These are phyloP conservation scores for Umbellularia californica DNA, from an alignment of 164 flowering plant species.

Conservation along the genomic window DNA sequence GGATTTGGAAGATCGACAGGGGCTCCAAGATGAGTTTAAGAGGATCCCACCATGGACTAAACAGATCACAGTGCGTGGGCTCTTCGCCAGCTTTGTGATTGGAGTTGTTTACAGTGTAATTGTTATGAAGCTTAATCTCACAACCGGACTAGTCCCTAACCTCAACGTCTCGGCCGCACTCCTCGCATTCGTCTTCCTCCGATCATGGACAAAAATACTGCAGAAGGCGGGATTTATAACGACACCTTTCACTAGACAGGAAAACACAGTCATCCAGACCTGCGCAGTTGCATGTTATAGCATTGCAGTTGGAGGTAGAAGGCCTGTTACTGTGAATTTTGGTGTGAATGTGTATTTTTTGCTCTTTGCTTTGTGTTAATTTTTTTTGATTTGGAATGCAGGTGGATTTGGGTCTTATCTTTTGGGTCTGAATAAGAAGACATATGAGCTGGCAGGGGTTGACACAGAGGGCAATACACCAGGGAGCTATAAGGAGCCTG, in stretches of 20 bases:
- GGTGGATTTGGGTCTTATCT: slow-evolving; percentile 95
- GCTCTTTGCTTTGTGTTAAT: background rate
- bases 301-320: slow-evolving; percentile 73
- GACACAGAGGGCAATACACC: slow-evolving; percentile 51
- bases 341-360: background rate
- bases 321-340: background rate
- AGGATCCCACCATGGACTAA: slow-evolving; percentile 63
- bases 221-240: slow-evolving; percentile 45
- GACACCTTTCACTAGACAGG: slow-evolving; percentile 78
- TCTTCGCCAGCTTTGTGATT: slow-evolving; percentile 62
- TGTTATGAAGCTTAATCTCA: slow-evolving; percentile 79
- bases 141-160: slow-evolving; percentile 78
- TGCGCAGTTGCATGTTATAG: slow-evolving; percentile 93
- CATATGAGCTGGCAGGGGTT: slow-evolving; percentile 64
- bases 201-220: slow-evolving; percentile 66
- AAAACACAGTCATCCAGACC: slow-evolving; percentile 92
- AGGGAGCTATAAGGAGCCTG: slow-evolving; percentile 64
- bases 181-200: slow-evolving; percentile 69
- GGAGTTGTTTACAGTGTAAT: slow-evolving; percentile 74
- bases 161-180: slow-evolving; percentile 94
- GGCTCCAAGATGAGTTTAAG: slow-evolving; percentile 12
- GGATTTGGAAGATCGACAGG: slow-evolving; percentile 20
- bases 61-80: slow-evolving; percentile 72
- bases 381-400: slow-evolving; percentile 17
- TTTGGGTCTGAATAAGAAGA: slow-evolving; percentile 69